Conservation (phyloP, 371 early-diverging fungal genomes). For the Funneliformis caledonium region DNA sequence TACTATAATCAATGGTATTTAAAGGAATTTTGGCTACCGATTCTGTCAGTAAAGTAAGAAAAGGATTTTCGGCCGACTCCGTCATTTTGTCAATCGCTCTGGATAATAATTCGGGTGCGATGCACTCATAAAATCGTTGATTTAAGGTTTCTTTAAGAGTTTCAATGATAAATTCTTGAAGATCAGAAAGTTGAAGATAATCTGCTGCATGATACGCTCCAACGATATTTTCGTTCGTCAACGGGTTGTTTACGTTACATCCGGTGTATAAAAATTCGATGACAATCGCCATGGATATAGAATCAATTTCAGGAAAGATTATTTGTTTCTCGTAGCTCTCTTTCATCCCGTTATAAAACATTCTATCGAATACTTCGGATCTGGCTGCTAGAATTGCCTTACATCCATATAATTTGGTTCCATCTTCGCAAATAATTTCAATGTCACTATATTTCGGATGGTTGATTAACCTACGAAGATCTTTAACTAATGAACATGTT, state of each 20-base stretch:
- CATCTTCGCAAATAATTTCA: conserved; percentile 26
- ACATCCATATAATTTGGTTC: background rate
- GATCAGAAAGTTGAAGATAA: conserved; percentile 19
- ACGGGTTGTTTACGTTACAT: background rate
- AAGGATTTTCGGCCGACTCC: background rate
- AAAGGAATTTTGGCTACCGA: conserved; percentile 12
- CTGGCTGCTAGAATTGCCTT: conserved; percentile 2
- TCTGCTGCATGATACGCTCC: conserved; percentile 27
- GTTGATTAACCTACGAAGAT: conserved; percentile 2
- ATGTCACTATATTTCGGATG: conserved; percentile 32
- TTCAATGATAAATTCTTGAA: conserved; percentile 3
- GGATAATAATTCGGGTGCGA: background rate
- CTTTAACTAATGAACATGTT: conserved; percentile 6
- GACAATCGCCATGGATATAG: conserved; percentile 1
- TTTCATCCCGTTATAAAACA: conserved; percentile 22
- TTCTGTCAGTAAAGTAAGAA: background rate
- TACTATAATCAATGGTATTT: background rate
- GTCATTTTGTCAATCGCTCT: background rate
- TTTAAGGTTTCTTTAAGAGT: background rate
- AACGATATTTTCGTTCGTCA: background rate
- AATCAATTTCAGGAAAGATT: conserved; percentile 11
- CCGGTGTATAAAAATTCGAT: conserved; percentile 36
- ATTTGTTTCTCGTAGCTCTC: background rate
- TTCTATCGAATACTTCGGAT: conserved; percentile 9
- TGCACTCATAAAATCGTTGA: background rate